Base-by-base conservation (phyloP, 2,329 filamentous ascomycete species). In the Podosphaera leucotricha region DNA sequence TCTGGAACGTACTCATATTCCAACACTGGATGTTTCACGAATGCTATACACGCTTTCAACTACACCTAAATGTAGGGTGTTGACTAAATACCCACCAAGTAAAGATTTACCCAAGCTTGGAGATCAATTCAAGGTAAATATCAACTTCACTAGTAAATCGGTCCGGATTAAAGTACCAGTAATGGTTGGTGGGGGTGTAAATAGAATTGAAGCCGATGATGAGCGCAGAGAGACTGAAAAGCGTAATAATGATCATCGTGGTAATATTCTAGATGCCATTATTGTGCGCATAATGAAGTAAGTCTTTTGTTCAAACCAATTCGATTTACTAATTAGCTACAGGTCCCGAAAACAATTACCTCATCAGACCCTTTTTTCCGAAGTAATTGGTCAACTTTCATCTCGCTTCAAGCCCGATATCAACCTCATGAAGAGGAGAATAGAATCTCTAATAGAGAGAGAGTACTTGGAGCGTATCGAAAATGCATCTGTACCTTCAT, bases 81-180 rank as follows among this genome's bases (percentile, higher is more conserved):
- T 95, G 15, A 63, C 71, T 51, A 94, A 93, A 59, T 75, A 85
- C 21, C 83, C 87, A 0, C 72, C 76, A 61, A 78, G 71, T 51
- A 90, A 87, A 59, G 72, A 76, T 2, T 70, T 92, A 48, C 54
- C 55, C 1, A 86, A 82, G 53, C 61, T 74, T 0, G 74, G 74
- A 0, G 87, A 95, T 59, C 70, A 63, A 21, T 95, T 95, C 59
- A 69, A 64, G 7, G 92, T 86, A 66, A 94, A 95, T 57, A 65
- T 76, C 26, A 67, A 74, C 13, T 95, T 93, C 61, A 67, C 73
- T 41, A 86, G 81, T 62, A 85, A 83, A 57, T 76, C 80, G 42
- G 70, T 90, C 55, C 84, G 82, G 59, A 83, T 94, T 62, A 92
- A 92, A 60, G 82, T 90, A 18, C 83, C 83, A 19, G 79, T 90